Conservation (phyloP, 225 moss, liverwort and hornwort species). For the Pseudisothecium myosuroides region DNA sequence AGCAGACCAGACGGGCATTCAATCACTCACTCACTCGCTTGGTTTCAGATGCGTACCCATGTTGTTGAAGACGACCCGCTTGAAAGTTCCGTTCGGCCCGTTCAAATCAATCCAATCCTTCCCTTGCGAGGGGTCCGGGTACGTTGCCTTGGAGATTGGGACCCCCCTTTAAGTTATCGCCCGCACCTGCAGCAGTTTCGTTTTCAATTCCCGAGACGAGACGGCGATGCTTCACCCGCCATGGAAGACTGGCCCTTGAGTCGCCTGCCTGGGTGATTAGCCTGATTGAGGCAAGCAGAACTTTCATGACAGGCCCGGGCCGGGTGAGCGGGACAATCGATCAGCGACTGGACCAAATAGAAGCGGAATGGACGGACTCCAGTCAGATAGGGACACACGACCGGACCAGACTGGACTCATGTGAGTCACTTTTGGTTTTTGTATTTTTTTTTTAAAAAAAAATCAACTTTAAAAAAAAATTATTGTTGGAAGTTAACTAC, state of each 20-base stretch:
- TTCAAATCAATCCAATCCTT: neutral
- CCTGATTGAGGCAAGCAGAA: neutral
- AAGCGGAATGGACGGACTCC: neutral
- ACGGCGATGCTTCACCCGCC: neutral
- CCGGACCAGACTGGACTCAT: accelerated
- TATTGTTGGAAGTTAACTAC: no score
- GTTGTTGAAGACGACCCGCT: neutral
- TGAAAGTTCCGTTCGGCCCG: neutral
- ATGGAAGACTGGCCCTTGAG: slow-evolving; percentile 9
- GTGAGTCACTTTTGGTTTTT: neutral
- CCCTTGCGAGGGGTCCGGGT: neutral
- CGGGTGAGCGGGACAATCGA: neutral
- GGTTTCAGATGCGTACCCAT: neutral
- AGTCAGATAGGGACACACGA: neutral
- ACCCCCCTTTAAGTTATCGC: neutral
- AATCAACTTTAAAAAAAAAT: no score
- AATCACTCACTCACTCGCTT: slow-evolving; percentile 1
- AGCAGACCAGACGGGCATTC: neutral
- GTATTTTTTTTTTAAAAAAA: no score
- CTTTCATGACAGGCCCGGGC: neutral
- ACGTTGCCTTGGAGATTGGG: neutral
- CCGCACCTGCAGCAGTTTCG: neutral
- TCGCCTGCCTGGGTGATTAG: neutral
- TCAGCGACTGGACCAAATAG: neutral
- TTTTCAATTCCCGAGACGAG: neutral